Conservation (phyloP, 75 land plant genomes). For the Chamaecyparis obtusa region DNA sequence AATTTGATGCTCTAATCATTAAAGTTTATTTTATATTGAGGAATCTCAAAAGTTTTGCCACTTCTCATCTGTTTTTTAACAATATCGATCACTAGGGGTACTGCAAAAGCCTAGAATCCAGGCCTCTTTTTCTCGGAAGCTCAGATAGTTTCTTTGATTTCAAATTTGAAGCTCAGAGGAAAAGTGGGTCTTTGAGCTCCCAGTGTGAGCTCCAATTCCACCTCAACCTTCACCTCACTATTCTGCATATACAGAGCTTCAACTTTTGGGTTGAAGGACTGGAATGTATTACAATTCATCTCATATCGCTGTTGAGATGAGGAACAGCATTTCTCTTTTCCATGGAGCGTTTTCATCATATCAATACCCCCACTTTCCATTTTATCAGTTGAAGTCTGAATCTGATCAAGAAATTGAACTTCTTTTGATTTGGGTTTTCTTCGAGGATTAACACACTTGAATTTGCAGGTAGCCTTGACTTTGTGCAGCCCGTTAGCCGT, state of each 20-base stretch:
- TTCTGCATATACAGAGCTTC: not conserved
- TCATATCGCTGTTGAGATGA: no score
- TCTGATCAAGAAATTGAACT: no score
- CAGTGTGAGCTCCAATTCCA: slow-evolving; percentile 1
- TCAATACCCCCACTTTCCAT: not conserved
- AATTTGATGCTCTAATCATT: no score
- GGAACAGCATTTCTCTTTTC: not conserved
- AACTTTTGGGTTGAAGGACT: not conserved
- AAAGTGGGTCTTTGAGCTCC: not conserved
- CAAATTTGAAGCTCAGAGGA: no score
- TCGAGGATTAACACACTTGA: not conserved
- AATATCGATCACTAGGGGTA: no score
- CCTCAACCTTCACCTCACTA: not conserved
- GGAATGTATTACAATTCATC: not conserved
- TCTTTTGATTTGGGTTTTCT: not conserved
- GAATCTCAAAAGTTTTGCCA: no score
- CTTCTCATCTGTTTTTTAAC: no score
- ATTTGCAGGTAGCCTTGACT: slow-evolving; percentile 1
- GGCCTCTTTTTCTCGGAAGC: no score
- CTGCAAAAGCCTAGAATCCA: no score
- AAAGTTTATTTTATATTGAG: no score
- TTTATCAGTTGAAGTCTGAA: not conserved
- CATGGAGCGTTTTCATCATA: not conserved
- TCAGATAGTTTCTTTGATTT: no score
- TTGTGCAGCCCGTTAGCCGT: not conserved